Base-by-base conservation (phyloP, 352 stramenopile genomes). In the Blastocystis sp. region DNA sequence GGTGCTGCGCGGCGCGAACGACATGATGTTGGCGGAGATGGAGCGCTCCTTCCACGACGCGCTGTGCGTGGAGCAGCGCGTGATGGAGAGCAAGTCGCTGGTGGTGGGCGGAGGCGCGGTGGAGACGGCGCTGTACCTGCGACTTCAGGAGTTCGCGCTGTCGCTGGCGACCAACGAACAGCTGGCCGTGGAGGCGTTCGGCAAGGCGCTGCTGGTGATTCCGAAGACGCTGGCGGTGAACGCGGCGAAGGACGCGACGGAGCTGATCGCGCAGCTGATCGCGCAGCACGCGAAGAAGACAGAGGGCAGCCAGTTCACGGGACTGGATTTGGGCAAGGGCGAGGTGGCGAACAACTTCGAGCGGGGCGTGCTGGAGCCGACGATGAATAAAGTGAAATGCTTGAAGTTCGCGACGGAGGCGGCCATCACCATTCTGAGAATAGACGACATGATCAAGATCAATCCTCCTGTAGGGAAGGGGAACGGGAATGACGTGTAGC, bases 321-420 rank as follows among this genome's bases (percentile, higher is more conserved):
- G 97, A n/a, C 92, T 99, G 62, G 96, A 99, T 90, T 92, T 99
- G 63, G 89, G 98, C 3, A 92, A 97, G 43, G 97, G 97, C 66
- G 92, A 91, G 45, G 82, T 89, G 42, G 93, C 95, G 74, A 92
- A 99, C 92, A 99, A 98, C 91, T 92, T 99, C 54, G 92, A 92
- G 34, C 95, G 94, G 28, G 96, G 96, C 82, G 96, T 99, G n/a
- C 93, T 99, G 19, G 97, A 99, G 92, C 97, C 97, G 24, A 96
- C 97, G 78, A 99, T 99, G 89, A 98, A 95, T 90, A 99, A 99
- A 93, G 98, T 99, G 91, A 99, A 99, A 92, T 98, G 93, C 90
- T 92, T 99, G 88, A 93, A 97, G 89, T 99, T 99, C 93, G 97
- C 97, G 24, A 98, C 96, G 3, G 97, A 99, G 89, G 96, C 97